Evolutionary conservation across 495 filamentous ascomycete genomes (phyloP).

Genomic region (Daldinia bambusicola): DNA sequence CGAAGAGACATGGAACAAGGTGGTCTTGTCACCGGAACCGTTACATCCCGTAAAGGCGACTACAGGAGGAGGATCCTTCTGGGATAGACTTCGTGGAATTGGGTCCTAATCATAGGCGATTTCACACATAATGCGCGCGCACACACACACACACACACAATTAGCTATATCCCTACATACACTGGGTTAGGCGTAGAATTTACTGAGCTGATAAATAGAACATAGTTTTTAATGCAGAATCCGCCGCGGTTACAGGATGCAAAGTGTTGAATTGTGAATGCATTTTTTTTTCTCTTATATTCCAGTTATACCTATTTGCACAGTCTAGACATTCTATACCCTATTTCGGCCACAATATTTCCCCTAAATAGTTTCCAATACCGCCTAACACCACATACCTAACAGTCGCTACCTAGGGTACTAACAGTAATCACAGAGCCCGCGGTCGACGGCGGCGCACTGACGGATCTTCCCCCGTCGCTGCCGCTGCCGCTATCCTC

Average conservation of each 20-base stretch:
- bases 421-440: not conserved
- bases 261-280: not conserved
- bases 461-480: not conserved
- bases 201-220: not conserved
- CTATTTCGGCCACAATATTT: too few species aligned
- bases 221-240: constrained; percentile 1
- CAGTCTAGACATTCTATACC: not conserved
- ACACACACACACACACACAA: constrained; percentile 15
- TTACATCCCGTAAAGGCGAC: constrained; percentile 28
- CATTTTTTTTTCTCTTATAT: not conserved
- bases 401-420: not conserved
- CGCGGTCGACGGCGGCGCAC: not conserved
- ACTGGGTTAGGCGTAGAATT: constrained; percentile 11
- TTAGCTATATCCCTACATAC: constrained; percentile 4
- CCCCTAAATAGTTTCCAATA: not conserved
- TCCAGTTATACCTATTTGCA: not conserved
- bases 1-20: constrained; percentile 76
- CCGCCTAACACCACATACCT: not conserved
- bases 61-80: constrained; percentile 53
- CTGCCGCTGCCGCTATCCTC: not conserved
- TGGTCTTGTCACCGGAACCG: constrained; percentile 62
- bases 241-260: not conserved
- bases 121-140: constrained; percentile 17
- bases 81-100: constrained; percentile 52
- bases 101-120: constrained; percentile 6